Conservation (phyloP, 2,329 filamentous ascomycete species). For the Botryotinia calthae region DNA sequence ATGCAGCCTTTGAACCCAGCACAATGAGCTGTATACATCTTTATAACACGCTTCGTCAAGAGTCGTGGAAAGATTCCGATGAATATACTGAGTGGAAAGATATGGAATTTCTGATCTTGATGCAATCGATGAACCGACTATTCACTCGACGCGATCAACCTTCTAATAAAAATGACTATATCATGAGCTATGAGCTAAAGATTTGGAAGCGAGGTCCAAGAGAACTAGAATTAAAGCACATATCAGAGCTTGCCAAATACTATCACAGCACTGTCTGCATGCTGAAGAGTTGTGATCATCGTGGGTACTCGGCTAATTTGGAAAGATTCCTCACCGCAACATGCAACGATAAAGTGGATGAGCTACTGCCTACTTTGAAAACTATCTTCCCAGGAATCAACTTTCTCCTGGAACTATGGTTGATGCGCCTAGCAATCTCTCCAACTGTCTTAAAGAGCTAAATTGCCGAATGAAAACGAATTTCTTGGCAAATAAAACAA, state of each 20-base stretch:
- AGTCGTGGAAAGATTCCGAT: constrained; percentile 10
- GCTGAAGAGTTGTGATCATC: neutral
- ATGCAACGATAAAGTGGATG: neutral
- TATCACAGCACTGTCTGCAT: neutral
- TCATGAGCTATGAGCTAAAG: neutral
- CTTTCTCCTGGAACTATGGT: neutral
- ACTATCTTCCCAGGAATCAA: neutral
- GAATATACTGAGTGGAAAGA: constrained; percentile 23
- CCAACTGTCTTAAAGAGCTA: neutral
- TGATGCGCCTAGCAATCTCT: neutral
- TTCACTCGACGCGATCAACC: neutral
- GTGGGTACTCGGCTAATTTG: neutral
- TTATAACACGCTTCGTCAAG: constrained; percentile 25
- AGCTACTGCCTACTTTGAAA: neutral
- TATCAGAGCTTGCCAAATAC: neutral
- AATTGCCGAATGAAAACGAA: neutral
- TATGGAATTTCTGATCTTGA: constrained; percentile 26
- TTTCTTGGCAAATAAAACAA: constrained; percentile 14
- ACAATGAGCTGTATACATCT: constrained; percentile 22
- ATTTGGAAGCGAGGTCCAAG: neutral
- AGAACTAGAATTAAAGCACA: neutral
- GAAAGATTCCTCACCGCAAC: neutral
- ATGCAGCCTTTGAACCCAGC: neutral
- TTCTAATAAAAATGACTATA: neutral
- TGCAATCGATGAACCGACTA: constrained; percentile 17